A percentile compares a stretch with the other conserved stretches of the same genome.
Evolutionary conservation across 2,329 filamentous ascomycete genomes (phyloP).

Genomic region (Colletotrichum endophyticum): DNA sequence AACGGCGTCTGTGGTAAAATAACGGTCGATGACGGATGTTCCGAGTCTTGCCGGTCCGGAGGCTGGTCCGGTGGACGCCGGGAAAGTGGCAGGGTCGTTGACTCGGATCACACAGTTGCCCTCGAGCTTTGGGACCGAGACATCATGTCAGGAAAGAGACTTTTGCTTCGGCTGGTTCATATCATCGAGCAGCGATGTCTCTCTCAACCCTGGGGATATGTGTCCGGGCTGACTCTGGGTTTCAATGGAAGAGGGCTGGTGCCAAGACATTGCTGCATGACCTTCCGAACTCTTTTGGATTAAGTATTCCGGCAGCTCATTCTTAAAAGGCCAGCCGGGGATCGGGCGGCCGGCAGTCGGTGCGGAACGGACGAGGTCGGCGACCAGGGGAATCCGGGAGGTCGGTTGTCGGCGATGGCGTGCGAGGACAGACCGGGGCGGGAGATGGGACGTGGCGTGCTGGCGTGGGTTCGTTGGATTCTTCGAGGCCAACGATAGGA

Average conservation of each 20-base stretch:
- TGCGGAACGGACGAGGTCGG: constrained; percentile 2
- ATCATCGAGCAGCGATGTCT: not conserved
- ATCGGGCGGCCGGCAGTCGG: constrained; percentile 15
- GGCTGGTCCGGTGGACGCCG: not conserved
- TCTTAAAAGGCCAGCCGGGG: not conserved
- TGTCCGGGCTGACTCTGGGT: not conserved
- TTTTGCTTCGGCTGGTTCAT: not conserved
- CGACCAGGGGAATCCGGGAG: not conserved
- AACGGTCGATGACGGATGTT: not conserved
- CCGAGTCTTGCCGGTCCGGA: not conserved
- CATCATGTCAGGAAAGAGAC: not conserved
- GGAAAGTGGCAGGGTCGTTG: not conserved
- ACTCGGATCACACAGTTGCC: not conserved
- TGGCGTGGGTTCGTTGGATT: not conserved
- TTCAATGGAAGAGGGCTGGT: not conserved
- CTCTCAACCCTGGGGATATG: not conserved
- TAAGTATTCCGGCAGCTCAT: not conserved
- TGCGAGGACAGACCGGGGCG: constrained; percentile 2
- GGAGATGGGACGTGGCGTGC: not conserved
- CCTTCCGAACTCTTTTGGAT: not conserved
- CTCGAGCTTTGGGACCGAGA: not conserved
- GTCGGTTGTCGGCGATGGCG: constrained; percentile 21
- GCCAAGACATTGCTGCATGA: not conserved
- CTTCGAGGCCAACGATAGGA: not conserved
- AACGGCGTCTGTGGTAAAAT: not conserved